Conservation (phyloP, 2,329 filamentous ascomycete genomes). For the Verticillium dahliae region DNA sequence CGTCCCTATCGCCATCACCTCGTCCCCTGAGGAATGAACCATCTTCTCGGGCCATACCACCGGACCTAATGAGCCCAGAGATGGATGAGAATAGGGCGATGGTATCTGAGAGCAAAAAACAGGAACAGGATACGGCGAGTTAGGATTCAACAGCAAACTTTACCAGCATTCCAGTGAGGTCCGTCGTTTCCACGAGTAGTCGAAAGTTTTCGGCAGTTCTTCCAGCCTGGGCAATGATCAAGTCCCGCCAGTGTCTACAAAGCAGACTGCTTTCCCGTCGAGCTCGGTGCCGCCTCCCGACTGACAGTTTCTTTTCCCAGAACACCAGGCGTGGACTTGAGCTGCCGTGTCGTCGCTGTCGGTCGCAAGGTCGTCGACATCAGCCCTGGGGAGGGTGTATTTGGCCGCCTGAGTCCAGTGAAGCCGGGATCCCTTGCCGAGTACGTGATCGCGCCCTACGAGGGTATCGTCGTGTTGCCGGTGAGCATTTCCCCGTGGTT, state of each 20-base stretch:
- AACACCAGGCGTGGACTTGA: constrained; percentile 44
- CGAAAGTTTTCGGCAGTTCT: constrained; percentile 1
- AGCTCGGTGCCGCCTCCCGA: constrained; percentile 17
- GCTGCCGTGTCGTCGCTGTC: constrained; percentile 36
- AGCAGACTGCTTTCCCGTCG: no score
- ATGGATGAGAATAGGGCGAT: background rate
- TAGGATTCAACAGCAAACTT: background rate
- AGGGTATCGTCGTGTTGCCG: constrained; percentile 29
- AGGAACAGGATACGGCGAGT: background rate
- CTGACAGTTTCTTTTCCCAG: constrained; percentile 29
- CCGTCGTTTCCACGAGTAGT: background rate
- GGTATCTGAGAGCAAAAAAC: background rate
- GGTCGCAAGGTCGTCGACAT: constrained; percentile 16
- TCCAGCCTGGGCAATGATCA: background rate
- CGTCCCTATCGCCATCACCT: background rate
- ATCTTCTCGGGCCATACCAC: background rate
- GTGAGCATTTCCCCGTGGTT: constrained; percentile 29
- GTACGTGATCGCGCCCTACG: constrained; percentile 27
- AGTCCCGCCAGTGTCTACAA: no score
- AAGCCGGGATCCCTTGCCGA: constrained; percentile 35
- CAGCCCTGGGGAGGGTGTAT: constrained; percentile 33
- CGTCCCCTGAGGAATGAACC: background rate
- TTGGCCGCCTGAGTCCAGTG: constrained; percentile 26
- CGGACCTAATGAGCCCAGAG: background rate
- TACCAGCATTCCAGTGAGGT: constrained; percentile 1